Evolutionary conservation across 1,284 basidiomycete genomes (phyloP), one percentile per base, ranked within the genome.

Genomic region (Cryptococcus wingfieldii): DNA sequence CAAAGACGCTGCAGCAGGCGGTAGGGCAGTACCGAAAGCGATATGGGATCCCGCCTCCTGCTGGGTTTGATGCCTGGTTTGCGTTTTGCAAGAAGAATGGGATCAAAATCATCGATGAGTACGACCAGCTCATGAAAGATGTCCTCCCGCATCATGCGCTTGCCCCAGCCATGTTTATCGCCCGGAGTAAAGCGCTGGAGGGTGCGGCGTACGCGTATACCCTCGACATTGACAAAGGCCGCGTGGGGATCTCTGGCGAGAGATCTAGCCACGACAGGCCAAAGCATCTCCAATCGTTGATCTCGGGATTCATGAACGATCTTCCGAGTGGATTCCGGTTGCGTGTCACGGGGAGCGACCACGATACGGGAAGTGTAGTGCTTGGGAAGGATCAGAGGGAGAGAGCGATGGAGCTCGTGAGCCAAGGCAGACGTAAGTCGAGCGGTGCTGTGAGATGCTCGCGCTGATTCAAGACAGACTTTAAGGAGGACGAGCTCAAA

Each of bases 91-190:
- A 81, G 72, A 79, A 84, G 49, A 81, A 88, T 67, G 79, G 83
- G 19, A 85, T 91, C 59, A 83, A 85, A 66, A 84, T 97, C 75
- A 80, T 90, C 6, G 92, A 97, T 75, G 91, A 75, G 52, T 77
- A 72, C 60, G 74, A 77, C 58, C 67, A 71, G 47, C 67, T 75
- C 59, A 74, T 75, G 70, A 64, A 66, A 47, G 74, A 75, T 56
- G 28, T 76, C 0, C 48, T 76, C 34, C 69, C 72, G 1, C 74
- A 76, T 63, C 70, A 74, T 50, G 73, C 76, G 0, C 64, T 77
- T 5, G 47, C 57, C n/a, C 74, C 76, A 1, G 61, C 59, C 2
- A 65, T 63, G 37, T 74, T 72, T 47, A 60, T 69, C 14, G 41
- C 65, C n/a, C 63, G 74, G 19, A 64, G 63, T 2, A 57, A 62